Evolutionary conservation across 208 protist species (phyloP).

Genomic region (Wallacemonas sp.): DNA sequence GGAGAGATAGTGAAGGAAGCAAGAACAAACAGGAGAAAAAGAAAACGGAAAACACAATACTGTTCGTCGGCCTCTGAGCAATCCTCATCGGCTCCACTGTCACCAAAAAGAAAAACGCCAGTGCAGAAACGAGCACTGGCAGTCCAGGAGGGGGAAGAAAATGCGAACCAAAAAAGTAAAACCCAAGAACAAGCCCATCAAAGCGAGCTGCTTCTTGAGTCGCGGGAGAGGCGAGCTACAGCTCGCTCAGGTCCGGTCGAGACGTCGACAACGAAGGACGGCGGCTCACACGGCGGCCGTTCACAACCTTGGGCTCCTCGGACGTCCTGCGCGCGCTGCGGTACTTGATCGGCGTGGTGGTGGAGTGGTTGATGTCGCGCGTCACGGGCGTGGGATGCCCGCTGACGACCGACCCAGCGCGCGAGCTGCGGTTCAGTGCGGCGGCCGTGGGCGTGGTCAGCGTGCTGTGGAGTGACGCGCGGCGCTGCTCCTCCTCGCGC

Average conservation of each 20-base stretch:
- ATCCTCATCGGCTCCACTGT: too few relatives aligned
- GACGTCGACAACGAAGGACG: constrained; percentile 4
- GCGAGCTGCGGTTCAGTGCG: background rate
- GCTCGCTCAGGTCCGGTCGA: background rate
- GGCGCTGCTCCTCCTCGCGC: constrained; percentile 35
- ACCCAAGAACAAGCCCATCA: background rate
- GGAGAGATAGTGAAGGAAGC: constrained; percentile 9
- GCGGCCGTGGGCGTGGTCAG: background rate
- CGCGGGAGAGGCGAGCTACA: background rate
- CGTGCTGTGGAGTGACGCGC: constrained; percentile 17
- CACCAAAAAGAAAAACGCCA: too few relatives aligned
- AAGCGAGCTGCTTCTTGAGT: background rate
- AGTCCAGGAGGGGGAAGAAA: too few relatives aligned
- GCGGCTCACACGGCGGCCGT: constrained; percentile 10
- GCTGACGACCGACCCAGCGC: constrained; percentile 14
- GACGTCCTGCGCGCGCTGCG: background rate
- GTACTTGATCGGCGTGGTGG: constrained; percentile 13
- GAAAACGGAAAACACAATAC: too few relatives aligned
- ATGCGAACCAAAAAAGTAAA: constrained; percentile 5
- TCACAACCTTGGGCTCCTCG: constrained; percentile 11
- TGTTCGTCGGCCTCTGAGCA: too few relatives aligned
- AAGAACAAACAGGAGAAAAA: too few relatives aligned
- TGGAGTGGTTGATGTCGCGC: constrained; percentile 1
- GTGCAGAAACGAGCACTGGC: too few relatives aligned
- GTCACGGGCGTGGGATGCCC: constrained; percentile 3